These are phyloP conservation scores for Tritrichomonas musculus DNA, from an alignment of 208 protist species.

Conservation along the genomic window DNA sequence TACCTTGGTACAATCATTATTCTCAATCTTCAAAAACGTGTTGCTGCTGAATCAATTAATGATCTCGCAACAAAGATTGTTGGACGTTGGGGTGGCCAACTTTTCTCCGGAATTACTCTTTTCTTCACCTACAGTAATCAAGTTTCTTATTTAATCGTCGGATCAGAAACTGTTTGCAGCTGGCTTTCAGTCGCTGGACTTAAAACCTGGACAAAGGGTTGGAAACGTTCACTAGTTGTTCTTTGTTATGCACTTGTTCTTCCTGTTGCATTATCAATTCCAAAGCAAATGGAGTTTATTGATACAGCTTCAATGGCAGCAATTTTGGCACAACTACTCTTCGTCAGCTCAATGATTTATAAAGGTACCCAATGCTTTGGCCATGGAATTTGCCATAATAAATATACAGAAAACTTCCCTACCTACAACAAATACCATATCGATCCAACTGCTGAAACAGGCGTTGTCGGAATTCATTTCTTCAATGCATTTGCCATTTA, in stretches of 20 bases:
- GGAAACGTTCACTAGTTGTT: not conserved
- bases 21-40: not conserved
- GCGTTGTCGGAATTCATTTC: not conserved
- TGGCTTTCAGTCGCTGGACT: not conserved
- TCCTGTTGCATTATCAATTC: not conserved
- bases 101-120: not conserved
- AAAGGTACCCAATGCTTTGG: not conserved
- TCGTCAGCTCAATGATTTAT: not conserved
- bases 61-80: not conserved
- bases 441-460: not conserved
- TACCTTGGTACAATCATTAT: not conserved
- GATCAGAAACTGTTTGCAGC: not conserved
- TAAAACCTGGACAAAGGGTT: not conserved
- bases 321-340: not conserved
- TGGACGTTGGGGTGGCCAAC: not conserved
- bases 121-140: not conserved
- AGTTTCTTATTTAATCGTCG: not conserved
- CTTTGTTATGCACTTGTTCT: not conserved
- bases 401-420: no score
- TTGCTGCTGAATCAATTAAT: not conserved
- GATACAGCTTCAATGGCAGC: not conserved
- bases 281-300: not conserved
- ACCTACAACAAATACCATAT: no score
- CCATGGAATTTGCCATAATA: not conserved
- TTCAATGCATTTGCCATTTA: conserved; percentile 28